Evolutionary conservation across 2,329 filamentous ascomycete genomes (phyloP).

Genomic region (Bipolaris victoriae): DNA sequence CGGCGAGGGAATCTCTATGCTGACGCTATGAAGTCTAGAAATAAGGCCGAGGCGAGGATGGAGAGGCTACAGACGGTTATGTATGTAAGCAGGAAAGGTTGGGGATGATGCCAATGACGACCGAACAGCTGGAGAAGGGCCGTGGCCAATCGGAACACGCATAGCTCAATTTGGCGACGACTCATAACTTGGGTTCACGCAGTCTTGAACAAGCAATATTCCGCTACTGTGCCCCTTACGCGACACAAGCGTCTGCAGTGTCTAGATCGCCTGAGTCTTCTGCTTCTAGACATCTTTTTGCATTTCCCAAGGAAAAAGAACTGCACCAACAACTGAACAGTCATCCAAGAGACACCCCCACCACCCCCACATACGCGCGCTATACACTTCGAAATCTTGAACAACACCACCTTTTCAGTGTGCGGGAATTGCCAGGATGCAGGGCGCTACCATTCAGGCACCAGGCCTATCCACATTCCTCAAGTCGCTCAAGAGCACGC

Average conservation of each 20-base stretch:
- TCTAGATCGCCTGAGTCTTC: not conserved
- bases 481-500: conserved; percentile 71
- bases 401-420: not conserved
- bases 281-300: not conserved
- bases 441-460: conserved; percentile 54
- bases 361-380: conserved; percentile 26
- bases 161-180: conserved; percentile 17
- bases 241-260: not conserved
- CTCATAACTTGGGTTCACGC: conserved; percentile 9
- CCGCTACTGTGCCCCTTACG: not conserved
- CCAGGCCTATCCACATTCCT: conserved; percentile 80
- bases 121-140: conserved; percentile 13
- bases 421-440: conserved; percentile 26
- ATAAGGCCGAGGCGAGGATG: conserved; percentile 10
- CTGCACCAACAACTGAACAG: not conserved
- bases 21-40: conserved; percentile 1
- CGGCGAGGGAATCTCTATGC: conserved; percentile 1
- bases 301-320: not conserved
- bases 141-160: conserved; percentile 16
- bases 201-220: conserved; percentile 11
- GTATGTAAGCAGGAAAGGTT: conserved; percentile 24
- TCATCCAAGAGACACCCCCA: conserved; percentile 22
- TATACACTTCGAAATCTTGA: conserved; percentile 8
- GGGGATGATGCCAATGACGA: conserved; percentile 43
- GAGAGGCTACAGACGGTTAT: conserved; percentile 4